phyloP scores from a whole-genome alignment of 352 stramenopile species.

The Globisporangium megalacanthum region DNA sequence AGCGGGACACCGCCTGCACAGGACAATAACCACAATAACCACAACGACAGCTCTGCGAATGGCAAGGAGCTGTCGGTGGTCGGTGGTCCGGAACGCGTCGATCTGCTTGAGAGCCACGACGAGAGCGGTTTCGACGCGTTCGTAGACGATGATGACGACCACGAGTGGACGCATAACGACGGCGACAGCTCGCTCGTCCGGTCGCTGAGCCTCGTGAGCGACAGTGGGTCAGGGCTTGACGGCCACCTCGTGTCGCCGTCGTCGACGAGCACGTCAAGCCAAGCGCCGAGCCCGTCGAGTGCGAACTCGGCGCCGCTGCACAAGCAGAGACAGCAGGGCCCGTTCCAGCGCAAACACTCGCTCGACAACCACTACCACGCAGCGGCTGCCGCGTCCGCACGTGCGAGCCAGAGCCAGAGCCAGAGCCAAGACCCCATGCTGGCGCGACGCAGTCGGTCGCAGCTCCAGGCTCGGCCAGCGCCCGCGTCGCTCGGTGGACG shows the following conservation, averaged over 20 bases:
- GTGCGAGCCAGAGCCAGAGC: conserved; percentile 15
- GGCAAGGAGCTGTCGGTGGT: background rate
- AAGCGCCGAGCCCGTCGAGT: conserved; percentile 22
- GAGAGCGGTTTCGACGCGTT: conserved; percentile 1
- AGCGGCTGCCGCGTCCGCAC: conserved; percentile 13
- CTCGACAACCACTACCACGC: conserved; percentile 24
- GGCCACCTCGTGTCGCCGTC: conserved; percentile 57
- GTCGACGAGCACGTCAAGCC: conserved; percentile 45
- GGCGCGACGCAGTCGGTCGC: conserved; percentile 3
- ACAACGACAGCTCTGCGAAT: conserved; percentile 4
- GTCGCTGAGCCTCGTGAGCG: conserved; percentile 34
- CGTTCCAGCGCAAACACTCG: conserved; percentile 35
- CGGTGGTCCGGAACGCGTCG: background rate
- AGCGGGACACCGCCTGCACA: conserved; percentile 12
- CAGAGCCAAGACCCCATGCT: conserved; percentile 9
- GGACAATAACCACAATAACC: conserved; percentile 14
- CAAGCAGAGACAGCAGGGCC: conserved; percentile 16
- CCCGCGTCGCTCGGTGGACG: conserved; percentile 13
- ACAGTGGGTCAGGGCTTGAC: conserved; percentile 34
- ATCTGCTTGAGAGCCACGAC: conserved; percentile 6
- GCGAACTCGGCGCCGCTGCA: conserved; percentile 23
- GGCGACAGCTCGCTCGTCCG: conserved; percentile 27
- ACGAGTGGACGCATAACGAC: conserved; percentile 17
- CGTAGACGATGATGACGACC: conserved; percentile 1
- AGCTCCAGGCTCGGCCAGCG: conserved; percentile 6